Evolutionary conservation across 345 rosid species (phyloP).

Genomic region (Fremontodendron californicum): DNA sequence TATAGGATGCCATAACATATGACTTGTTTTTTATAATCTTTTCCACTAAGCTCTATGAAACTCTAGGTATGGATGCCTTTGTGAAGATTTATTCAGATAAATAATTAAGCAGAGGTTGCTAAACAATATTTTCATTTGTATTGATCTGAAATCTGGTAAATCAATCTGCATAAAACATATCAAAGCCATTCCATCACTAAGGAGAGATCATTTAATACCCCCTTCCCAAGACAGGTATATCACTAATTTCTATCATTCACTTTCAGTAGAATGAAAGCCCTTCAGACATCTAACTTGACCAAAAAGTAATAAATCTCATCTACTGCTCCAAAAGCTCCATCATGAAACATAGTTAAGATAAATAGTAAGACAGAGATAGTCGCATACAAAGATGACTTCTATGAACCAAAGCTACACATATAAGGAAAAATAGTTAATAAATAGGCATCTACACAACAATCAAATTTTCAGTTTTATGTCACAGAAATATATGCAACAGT

Average conservation of each 20-base stretch:
- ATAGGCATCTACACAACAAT: background rate
- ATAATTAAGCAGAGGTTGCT: background rate
- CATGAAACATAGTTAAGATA: background rate
- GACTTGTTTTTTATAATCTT: background rate
- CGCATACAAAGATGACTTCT: background rate
- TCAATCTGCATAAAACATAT: background rate
- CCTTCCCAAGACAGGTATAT: background rate
- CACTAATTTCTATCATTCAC: background rate
- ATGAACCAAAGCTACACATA: background rate
- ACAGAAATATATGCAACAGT: slow-evolving; percentile 1
- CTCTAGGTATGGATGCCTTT: background rate
- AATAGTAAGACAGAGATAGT: background rate
- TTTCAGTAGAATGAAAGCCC: background rate
- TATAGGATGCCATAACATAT: background rate
- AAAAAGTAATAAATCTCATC: background rate
- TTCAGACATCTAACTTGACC: background rate
- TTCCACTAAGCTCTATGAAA: background rate
- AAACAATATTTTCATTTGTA: background rate
- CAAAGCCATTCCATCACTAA: background rate
- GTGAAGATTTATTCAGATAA: too few relatives aligned
- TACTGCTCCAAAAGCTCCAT: background rate
- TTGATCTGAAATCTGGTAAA: background rate
- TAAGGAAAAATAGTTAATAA: background rate
- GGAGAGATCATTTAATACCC: too few relatives aligned
- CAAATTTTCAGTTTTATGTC: background rate